These are phyloP conservation scores for Stereum hirsutum DNA, from an alignment of 1,284 basidiomycete genomes.

Conservation along the genomic window DNA sequence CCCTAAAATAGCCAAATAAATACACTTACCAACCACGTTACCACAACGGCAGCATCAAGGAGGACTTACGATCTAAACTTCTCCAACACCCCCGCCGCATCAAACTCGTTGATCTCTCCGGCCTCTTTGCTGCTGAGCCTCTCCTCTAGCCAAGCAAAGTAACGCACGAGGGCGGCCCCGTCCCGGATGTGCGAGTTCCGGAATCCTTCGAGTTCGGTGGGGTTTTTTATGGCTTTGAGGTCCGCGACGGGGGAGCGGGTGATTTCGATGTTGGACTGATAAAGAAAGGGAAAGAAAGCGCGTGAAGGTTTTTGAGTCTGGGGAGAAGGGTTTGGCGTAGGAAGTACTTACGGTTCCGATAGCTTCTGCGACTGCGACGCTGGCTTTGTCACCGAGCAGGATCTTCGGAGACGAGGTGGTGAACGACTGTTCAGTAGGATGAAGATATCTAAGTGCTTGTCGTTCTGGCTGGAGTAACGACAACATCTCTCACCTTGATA, in stretches of 20 bases:
- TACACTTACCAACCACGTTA: not conserved
- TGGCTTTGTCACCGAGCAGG: constrained; percentile 64
- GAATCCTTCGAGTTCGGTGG: constrained; percentile 84
- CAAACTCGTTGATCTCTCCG: constrained; percentile 68
- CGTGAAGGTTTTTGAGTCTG: constrained; percentile 9
- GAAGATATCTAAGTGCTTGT: not conserved
- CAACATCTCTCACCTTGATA: constrained; percentile 35
- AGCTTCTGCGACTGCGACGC: constrained; percentile 71
- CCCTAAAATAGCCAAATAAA: constrained; percentile 26
- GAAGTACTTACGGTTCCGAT: constrained; percentile 48
- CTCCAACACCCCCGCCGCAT: constrained; percentile 77
- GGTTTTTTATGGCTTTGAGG: constrained; percentile 88
- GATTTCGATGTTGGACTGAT: constrained; percentile 41
- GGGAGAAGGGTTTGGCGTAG: constrained; percentile 6
- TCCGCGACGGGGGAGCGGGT: constrained; percentile 70
- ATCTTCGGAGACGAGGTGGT: constrained; percentile 33
- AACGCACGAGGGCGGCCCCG: constrained; percentile 79
- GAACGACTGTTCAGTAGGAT: not conserved
- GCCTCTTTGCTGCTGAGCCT: constrained; percentile 57
- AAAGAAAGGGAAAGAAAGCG: too few species aligned
- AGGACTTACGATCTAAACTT: constrained; percentile 66
- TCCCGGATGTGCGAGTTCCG: constrained; percentile 85
- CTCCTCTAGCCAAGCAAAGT: constrained; percentile 95
- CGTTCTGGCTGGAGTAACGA: too few species aligned
- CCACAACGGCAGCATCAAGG: not conserved